These are phyloP conservation scores for Lablab purpureus DNA, from an alignment of 306 rosid species.

Conservation along the genomic window DNA sequence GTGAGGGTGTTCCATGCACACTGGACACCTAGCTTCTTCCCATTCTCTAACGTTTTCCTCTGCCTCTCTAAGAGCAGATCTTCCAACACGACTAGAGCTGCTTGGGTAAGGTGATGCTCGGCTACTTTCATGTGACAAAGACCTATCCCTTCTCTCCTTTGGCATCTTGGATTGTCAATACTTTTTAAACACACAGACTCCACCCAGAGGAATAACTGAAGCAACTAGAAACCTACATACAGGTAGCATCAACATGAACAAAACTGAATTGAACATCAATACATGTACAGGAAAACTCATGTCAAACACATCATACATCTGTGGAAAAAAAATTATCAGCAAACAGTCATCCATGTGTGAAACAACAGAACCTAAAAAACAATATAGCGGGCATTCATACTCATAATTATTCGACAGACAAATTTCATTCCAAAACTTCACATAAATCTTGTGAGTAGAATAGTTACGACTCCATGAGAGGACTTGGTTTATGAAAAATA, in stretches of 20 bases:
- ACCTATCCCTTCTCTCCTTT: slow-evolving; percentile 91
- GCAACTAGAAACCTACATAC: slow-evolving; percentile 48
- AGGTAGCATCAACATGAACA: slow-evolving; percentile 37
- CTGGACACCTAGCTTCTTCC: slow-evolving; percentile 98
- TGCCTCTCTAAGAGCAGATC: slow-evolving; percentile 54
- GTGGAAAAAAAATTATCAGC: neutral
- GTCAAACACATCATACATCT: slow-evolving; percentile 1
- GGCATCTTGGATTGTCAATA: slow-evolving; percentile 67
- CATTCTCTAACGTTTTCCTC: slow-evolving; percentile 79
- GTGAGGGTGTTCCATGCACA: slow-evolving; percentile 99
- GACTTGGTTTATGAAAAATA: neutral
- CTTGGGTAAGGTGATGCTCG: slow-evolving; percentile 84
- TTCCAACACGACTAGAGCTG: slow-evolving; percentile 70
- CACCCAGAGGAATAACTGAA: slow-evolving; percentile 34
- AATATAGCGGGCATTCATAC: neutral
- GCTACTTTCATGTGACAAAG: slow-evolving; percentile 73
- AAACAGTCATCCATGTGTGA: slow-evolving; percentile 1
- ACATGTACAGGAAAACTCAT: neutral
- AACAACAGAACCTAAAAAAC: slow-evolving; percentile 21
- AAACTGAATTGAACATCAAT: slow-evolving; percentile 8
- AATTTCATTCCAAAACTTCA: slow-evolving; percentile 28
- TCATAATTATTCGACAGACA: slow-evolving; percentile 20
- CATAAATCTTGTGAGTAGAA: neutral
- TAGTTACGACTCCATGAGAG: neutral
- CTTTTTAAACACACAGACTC: slow-evolving; percentile 30